Evolutionary conservation across 805 yeast species (phyloP).

Genomic region (Saturnispora bothae): DNA sequence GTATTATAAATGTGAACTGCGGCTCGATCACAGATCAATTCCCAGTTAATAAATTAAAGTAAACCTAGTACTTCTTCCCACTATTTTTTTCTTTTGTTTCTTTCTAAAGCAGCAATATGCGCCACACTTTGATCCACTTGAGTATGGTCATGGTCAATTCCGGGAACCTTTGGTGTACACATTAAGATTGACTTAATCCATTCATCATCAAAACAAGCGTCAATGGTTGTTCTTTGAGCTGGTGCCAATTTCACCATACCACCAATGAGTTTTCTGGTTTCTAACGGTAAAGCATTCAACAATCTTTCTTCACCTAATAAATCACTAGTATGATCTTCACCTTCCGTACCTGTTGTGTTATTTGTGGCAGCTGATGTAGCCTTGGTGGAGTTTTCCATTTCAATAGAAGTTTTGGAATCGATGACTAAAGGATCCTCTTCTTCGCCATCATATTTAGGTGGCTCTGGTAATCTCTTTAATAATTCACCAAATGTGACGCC

Average conservation of each 20-base stretch:
- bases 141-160: constrained; percentile 69
- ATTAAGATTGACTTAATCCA: constrained; percentile 56
- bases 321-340: constrained; percentile 45
- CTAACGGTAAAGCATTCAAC: constrained; percentile 59
- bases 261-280: constrained; percentile 54
- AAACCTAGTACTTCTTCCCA: constrained; percentile 1
- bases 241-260: constrained; percentile 81
- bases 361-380: background rate
- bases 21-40: background rate
- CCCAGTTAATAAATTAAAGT: too few species aligned
- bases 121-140: constrained; percentile 90
- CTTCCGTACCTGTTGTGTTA: too few species aligned
- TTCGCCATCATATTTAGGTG: constrained; percentile 24
- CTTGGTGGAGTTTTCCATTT: background rate
- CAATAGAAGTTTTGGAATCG: constrained; percentile 11
- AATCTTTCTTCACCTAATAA: constrained; percentile 64
- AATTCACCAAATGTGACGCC: constrained; percentile 58
- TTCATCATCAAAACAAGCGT: constrained; percentile 62
- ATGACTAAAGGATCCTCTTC: constrained; percentile 9
- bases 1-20: background rate
- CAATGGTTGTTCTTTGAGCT: constrained; percentile 73
- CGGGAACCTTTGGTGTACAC: constrained; percentile 48
- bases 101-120: constrained; percentile 87
- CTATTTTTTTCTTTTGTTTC: constrained; percentile 43
- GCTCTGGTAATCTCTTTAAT: constrained; percentile 44